Conservation (phyloP, 352 stramenopile species). For the Blastocystis hominis region DNA sequence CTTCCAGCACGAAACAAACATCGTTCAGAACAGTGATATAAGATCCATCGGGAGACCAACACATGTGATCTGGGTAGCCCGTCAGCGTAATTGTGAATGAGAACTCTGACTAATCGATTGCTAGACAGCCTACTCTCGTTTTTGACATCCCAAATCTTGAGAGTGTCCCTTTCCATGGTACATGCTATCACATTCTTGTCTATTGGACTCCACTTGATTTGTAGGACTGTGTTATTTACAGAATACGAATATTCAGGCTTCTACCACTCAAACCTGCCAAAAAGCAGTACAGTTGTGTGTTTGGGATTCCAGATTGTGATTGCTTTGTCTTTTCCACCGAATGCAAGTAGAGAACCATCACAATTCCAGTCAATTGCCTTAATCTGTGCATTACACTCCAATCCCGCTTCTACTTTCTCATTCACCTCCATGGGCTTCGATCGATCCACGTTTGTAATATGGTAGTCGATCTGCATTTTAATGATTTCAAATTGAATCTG, state of each 20-base stretch:
- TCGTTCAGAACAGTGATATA: constrained; percentile 31
- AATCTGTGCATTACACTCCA: neutral
- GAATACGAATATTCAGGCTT: constrained; percentile 29
- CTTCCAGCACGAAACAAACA: neutral
- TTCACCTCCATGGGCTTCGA: neutral
- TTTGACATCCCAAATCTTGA: constrained; percentile 45
- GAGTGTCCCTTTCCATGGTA: constrained; percentile 23
- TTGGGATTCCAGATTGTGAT: constrained; percentile 16
- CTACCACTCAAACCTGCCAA: neutral
- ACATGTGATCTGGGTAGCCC: constrained; percentile 5
- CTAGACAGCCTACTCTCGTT: neutral
- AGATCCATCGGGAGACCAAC: constrained; percentile 10
- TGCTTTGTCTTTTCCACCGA: neutral
- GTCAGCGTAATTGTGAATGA: neutral
- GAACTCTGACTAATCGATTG: neutral
- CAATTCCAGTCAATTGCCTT: constrained; percentile 23
- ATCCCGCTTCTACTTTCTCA: neutral
- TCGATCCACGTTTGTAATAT: no score
- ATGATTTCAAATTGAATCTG: no score
- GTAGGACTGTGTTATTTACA: neutral
- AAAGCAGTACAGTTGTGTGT: neutral
- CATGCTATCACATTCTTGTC: constrained; percentile 4
- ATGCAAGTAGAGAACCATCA: neutral
- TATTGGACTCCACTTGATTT: constrained; percentile 23
- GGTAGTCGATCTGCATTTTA: no score